Conservation (phyloP, 352 stramenopile species). For the Globisporangium paroecandrum region DNA sequence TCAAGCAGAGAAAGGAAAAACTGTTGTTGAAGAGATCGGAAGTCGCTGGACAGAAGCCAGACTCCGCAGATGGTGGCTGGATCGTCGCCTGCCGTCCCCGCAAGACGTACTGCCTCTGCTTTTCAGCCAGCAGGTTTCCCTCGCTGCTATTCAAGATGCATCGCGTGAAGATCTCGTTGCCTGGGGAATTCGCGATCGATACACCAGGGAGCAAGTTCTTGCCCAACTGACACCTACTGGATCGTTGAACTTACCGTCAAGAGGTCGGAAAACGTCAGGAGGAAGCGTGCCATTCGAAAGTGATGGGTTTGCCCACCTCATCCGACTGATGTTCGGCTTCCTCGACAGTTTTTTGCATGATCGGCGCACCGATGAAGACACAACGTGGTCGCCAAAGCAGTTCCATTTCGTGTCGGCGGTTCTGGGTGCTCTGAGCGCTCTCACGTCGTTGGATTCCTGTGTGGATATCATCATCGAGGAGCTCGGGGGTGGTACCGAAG, state of each 20-base stretch:
- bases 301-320: slow-evolving; percentile 53
- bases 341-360: slow-evolving; percentile 56
- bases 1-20: slow-evolving; percentile 23
- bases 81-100: slow-evolving; percentile 31
- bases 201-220: slow-evolving; percentile 52
- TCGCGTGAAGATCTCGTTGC: slow-evolving; percentile 70
- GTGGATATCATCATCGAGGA: slow-evolving; percentile 48
- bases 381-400: slow-evolving; percentile 28
- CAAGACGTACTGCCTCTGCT: slow-evolving; percentile 40
- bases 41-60: slow-evolving; percentile 49
- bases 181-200: slow-evolving; percentile 56
- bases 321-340: slow-evolving; percentile 46
- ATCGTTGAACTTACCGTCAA: slow-evolving; percentile 8
- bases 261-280: not conserved
- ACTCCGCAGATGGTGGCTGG: slow-evolving; percentile 56
- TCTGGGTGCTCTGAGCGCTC: slow-evolving; percentile 38
- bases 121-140: slow-evolving; percentile 37
- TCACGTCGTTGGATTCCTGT: slow-evolving; percentile 30
- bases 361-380: slow-evolving; percentile 17
- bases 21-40: slow-evolving; percentile 28
- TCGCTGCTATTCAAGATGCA: slow-evolving; percentile 41
- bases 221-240: slow-evolving; percentile 23
- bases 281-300: slow-evolving; percentile 12
- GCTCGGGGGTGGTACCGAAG: slow-evolving; percentile 39
- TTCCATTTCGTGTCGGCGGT: slow-evolving; percentile 45